A percentile compares a stretch with the other conserved stretches of the same genome.
Evolutionary conservation across 2,329 filamentous ascomycete species (phyloP).

Genomic region (Tolypocladium guangdongense): DNA sequence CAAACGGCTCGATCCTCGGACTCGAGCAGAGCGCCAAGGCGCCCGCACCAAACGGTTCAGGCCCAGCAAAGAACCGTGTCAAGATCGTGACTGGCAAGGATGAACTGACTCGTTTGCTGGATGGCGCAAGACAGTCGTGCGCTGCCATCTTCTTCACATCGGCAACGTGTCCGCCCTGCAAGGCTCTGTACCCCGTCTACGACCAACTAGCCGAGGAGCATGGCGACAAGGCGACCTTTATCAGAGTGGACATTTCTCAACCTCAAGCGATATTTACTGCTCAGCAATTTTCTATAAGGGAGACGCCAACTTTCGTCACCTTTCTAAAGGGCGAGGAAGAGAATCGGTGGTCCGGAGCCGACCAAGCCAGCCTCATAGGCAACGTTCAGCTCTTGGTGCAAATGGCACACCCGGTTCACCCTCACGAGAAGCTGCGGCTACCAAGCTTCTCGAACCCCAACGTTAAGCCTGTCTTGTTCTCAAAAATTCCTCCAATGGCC

Average conservation of each 20-base stretch:
- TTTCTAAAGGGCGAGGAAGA: conserved; percentile 67
- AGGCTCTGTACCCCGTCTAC: conserved; percentile 69
- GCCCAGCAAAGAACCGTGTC: conserved; percentile 29
- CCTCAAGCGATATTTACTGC: conserved; percentile 54
- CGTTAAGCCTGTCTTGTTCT: conserved; percentile 58
- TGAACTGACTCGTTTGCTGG: conserved; percentile 25
- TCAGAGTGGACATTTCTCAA: conserved; percentile 71
- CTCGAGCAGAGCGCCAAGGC: conserved; percentile 29
- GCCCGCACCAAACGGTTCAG: conserved; percentile 3
- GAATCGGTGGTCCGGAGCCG: conserved; percentile 72
- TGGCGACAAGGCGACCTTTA: conserved; percentile 55
- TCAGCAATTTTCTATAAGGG: conserved; percentile 54
- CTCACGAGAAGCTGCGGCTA: conserved; percentile 59
- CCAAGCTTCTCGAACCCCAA: conserved; percentile 57
- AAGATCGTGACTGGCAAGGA: conserved; percentile 42
- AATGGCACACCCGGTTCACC: conserved; percentile 65
- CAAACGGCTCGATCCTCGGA: conserved; percentile 41
- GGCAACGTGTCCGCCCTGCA: conserved; percentile 76
- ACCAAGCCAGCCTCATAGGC: conserved; percentile 53
- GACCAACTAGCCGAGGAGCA: conserved; percentile 68
- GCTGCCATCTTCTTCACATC: conserved; percentile 90
- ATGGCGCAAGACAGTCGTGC: conserved; percentile 54
- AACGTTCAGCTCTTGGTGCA: conserved; percentile 66
- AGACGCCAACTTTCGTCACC: conserved; percentile 83
- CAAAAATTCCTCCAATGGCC: conserved; percentile 69